These are phyloP conservation scores for Myriangium duriaei DNA, from an alignment of 2,329 filamentous ascomycete species.

Conservation along the genomic window DNA sequence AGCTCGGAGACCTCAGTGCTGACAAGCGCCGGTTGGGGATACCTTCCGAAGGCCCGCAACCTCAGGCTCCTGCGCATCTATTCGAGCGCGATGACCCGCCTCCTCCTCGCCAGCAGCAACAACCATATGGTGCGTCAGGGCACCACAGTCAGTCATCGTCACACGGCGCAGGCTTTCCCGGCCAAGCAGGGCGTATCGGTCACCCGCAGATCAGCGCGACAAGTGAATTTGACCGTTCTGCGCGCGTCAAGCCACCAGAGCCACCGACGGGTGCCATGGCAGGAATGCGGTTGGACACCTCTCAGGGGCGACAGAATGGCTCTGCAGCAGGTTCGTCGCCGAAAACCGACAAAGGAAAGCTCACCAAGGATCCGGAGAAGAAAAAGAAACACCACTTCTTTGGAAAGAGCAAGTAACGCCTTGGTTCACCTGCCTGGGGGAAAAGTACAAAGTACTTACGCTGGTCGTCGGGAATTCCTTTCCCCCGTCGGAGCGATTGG, in stretches of 20 bases:
- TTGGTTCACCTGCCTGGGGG: no score
- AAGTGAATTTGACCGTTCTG: conserved; percentile 20
- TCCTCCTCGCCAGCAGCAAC: conserved; percentile 35
- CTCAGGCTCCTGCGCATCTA: conserved; percentile 72
- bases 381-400: conserved; percentile 47
- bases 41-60: conserved; percentile 66
- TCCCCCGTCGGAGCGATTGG: no score
- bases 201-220: conserved; percentile 16
- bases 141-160: not conserved
- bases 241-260: conserved; percentile 18
- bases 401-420: conserved; percentile 23
- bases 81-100: conserved; percentile 58
- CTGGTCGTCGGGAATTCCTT: no score
- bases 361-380: conserved; percentile 47
- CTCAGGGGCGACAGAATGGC: conserved; percentile 14
- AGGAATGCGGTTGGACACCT: conserved; percentile 38
- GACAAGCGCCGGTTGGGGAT: conserved; percentile 67
- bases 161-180: conserved; percentile 9
- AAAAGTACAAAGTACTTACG: no score
- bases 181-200: not conserved
- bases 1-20: conserved; percentile 65
- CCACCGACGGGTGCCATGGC: conserved; percentile 46
- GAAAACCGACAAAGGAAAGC: conserved; percentile 22
- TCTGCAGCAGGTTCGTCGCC: conserved; percentile 16
- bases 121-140: conserved; percentile 19